A percentile compares a stretch with the other conserved stretches of the same genome.
Evolutionary conservation across 225 moss, liverwort and hornwort species (phyloP).

Genomic region (Bryoerythrophyllum caledonicum): DNA sequence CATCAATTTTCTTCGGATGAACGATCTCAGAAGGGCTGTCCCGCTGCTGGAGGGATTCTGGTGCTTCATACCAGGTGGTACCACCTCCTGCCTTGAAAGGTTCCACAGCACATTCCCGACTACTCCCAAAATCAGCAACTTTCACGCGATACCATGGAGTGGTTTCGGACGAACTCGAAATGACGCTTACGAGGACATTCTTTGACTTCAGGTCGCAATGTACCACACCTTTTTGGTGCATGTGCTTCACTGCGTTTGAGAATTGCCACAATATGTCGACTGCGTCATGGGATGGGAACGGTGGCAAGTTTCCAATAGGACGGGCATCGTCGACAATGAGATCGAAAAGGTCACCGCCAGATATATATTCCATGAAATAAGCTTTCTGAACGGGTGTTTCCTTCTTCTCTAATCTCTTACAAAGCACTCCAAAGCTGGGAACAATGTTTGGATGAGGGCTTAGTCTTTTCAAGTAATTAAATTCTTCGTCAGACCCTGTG

Average conservation of each 20-base stretch:
- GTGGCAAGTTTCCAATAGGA: neutral
- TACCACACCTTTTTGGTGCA: neutral
- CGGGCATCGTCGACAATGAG: neutral
- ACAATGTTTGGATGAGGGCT: neutral
- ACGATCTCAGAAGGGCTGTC: neutral
- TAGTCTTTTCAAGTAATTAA: neutral
- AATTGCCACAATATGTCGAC: conserved; percentile 3
- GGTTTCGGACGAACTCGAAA: neutral
- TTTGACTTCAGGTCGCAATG: conserved; percentile 17
- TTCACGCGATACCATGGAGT: neutral
- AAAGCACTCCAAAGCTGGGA: neutral
- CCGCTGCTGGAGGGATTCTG: conserved; percentile 5
- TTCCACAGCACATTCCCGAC: neutral
- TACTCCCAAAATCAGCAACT: conserved; percentile 24
- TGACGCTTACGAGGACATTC: conserved; percentile 4
- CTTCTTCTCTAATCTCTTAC: neutral
- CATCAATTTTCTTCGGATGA: neutral
- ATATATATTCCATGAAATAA: neutral
- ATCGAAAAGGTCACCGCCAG: neutral
- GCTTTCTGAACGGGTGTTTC: no score
- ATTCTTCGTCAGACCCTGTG: no score
- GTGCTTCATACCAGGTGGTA: neutral
- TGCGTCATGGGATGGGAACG: neutral
- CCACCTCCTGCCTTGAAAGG: neutral
- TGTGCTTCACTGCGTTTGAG: neutral